Conservation (phyloP, 1,284 basidiomycete genomes). For the Ustilago sp. region DNA sequence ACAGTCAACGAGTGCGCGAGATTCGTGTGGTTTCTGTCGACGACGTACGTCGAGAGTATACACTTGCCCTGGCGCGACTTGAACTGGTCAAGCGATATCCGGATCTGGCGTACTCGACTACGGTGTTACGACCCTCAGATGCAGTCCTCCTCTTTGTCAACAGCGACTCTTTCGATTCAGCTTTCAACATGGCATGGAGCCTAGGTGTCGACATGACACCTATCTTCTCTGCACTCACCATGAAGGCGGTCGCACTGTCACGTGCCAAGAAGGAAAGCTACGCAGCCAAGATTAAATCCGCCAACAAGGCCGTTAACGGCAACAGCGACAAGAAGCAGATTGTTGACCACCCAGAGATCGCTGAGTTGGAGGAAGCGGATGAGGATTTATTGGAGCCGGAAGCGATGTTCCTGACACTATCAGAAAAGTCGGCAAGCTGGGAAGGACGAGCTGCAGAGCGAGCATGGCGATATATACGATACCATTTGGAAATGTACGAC, state of each 20-base stretch:
- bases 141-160: slow-evolving; percentile 85
- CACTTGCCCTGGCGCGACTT: slow-evolving; percentile 81
- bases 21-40: slow-evolving; percentile 82
- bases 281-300: slow-evolving; percentile 1
- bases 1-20: slow-evolving; percentile 73
- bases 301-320: slow-evolving; percentile 7
- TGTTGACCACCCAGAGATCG: slow-evolving; percentile 47
- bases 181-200: slow-evolving; percentile 80
- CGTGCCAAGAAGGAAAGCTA: slow-evolving; percentile 38
- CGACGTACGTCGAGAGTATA: slow-evolving; percentile 87
- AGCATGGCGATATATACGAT: slow-evolving; percentile 88
- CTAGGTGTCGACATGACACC: slow-evolving; percentile 87
- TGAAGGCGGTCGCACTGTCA: slow-evolving; percentile 76
- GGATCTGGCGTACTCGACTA: slow-evolving; percentile 70
- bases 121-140: slow-evolving; percentile 70
- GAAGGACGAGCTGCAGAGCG: slow-evolving; percentile 82
- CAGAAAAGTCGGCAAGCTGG: slow-evolving; percentile 75
- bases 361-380: slow-evolving; percentile 52
- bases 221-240: slow-evolving; percentile 82
- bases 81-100: slow-evolving; percentile 78
- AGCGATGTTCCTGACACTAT: slow-evolving; percentile 55
- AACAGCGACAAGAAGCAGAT: slow-evolving; percentile 22
- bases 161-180: slow-evolving; percentile 81
- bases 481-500: slow-evolving; percentile 83
- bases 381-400: slow-evolving; percentile 55